These are phyloP conservation scores for Cordia subcordata DNA, from an alignment of 257 asterid species.

Conservation along the genomic window DNA sequence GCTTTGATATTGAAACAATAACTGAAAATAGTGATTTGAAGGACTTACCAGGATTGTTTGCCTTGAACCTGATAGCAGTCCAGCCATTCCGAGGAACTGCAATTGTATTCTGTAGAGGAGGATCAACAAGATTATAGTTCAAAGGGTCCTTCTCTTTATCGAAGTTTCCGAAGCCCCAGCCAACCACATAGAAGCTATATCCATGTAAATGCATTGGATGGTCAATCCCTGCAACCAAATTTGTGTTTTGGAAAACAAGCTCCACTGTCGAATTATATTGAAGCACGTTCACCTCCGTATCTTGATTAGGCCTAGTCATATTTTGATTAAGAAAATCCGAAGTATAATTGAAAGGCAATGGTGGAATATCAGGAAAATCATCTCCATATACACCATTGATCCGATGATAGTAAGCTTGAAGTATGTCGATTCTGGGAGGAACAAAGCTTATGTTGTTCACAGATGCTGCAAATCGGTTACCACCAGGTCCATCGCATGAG, in stretches of 20 bases:
- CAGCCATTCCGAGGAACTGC: not conserved
- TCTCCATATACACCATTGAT: constrained; percentile 1
- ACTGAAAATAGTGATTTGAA: not conserved
- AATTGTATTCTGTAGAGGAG: not conserved
- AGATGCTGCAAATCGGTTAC: not conserved
- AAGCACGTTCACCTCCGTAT: not conserved
- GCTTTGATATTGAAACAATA: not conserved
- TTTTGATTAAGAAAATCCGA: not conserved
- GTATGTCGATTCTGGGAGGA: not conserved
- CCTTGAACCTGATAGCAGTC: not conserved
- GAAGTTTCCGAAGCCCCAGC: not conserved
- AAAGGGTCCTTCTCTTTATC: not conserved
- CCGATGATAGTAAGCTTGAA: not conserved
- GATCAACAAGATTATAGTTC: not conserved
- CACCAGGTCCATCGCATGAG: constrained; percentile 37
- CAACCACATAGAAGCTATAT: not conserved
- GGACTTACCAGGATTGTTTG: not conserved
- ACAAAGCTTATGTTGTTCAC: constrained; percentile 3
- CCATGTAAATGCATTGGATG: constrained; percentile 1
- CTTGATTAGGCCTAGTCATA: not conserved
- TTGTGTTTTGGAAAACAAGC: not conserved
- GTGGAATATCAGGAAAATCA: not conserved
- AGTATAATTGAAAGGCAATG: not conserved
- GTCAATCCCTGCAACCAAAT: not conserved
- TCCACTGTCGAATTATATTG: not conserved